Conservation (phyloP, 768 basidiomycete genomes). For the Hebeloma cylindrosporum region DNA sequence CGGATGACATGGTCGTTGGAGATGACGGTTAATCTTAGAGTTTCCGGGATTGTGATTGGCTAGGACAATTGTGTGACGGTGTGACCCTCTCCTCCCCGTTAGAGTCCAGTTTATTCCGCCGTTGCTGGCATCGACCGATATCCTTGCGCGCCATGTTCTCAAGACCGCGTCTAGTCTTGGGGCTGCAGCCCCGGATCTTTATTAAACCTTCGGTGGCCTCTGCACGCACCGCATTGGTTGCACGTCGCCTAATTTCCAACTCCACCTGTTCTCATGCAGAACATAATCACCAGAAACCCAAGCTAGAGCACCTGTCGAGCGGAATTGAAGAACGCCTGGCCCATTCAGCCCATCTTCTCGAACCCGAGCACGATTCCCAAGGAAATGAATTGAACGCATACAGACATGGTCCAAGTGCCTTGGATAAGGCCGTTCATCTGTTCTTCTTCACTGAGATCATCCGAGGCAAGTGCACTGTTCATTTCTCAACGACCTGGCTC, state of each 20-base stretch:
- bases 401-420: constrained; percentile 78
- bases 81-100: constrained; percentile 38
- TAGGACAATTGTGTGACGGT: constrained; percentile 21
- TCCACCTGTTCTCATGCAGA: constrained; percentile 39
- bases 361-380: constrained; percentile 36
- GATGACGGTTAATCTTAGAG: constrained; percentile 27
- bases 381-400: constrained; percentile 66
- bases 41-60: constrained; percentile 48
- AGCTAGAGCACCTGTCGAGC: constrained; percentile 34
- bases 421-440: constrained; percentile 93
- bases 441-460: constrained; percentile 99
- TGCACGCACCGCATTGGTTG: constrained; percentile 37
- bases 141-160: constrained; percentile 47
- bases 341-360: constrained; percentile 22
- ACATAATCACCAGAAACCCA: constrained; percentile 30
- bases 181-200: constrained; percentile 48
- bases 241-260: constrained; percentile 54
- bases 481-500: constrained; percentile 4
- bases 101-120: constrained; percentile 30
- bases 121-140: constrained; percentile 42
- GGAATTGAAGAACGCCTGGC: constrained; percentile 33
- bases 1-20: constrained; percentile 44
- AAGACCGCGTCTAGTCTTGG: constrained; percentile 49
- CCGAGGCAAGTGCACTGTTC: constrained; percentile 60
- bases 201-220: constrained; percentile 29